Evolutionary conservation across 2,329 filamentous ascomycete genomes (phyloP).

Genomic region (Aureobasidium pullulans): DNA sequence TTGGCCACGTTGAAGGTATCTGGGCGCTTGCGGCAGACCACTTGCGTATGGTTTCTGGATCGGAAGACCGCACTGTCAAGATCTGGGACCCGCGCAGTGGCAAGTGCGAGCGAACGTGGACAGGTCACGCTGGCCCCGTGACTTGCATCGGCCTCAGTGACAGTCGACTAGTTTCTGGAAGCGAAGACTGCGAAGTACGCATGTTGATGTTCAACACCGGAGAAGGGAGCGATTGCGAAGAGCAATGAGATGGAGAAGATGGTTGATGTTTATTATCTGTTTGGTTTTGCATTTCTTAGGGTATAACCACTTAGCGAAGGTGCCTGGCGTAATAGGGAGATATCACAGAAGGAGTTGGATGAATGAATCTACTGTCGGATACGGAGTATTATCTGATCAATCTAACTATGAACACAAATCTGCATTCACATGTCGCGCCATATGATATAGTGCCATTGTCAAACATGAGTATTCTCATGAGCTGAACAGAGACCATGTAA

Average conservation of each 20-base stretch:
- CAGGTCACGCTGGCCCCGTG: slow-evolving; percentile 81
- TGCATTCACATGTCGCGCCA: too few species aligned
- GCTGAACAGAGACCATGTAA: not conserved
- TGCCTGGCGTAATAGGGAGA: slow-evolving; percentile 6
- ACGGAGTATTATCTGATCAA: too few species aligned
- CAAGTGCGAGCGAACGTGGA: slow-evolving; percentile 86
- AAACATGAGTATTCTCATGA: not conserved
- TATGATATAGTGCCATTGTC: not conserved
- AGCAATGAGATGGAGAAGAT: not conserved
- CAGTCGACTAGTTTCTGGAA: slow-evolving; percentile 79
- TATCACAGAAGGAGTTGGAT: not conserved
- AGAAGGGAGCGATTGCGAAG: not conserved
- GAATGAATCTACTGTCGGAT: too few species aligned
- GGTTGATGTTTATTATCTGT: not conserved
- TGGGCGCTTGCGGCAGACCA: slow-evolving; percentile 90
- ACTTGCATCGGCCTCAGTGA: slow-evolving; percentile 91
- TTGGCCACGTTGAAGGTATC: slow-evolving; percentile 91
- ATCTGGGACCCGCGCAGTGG: slow-evolving; percentile 90
- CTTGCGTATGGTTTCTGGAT: slow-evolving; percentile 77
- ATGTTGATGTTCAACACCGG: slow-evolving; percentile 40
- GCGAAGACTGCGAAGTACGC: slow-evolving; percentile 86
- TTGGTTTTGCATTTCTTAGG: not conserved
- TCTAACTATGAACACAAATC: too few species aligned
- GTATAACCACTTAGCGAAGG: slow-evolving; percentile 7
- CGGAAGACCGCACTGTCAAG: slow-evolving; percentile 92